phyloP scores from a whole-genome alignment of 2,329 filamentous ascomycete genomes.

The Lachnellula subtilissima region DNA sequence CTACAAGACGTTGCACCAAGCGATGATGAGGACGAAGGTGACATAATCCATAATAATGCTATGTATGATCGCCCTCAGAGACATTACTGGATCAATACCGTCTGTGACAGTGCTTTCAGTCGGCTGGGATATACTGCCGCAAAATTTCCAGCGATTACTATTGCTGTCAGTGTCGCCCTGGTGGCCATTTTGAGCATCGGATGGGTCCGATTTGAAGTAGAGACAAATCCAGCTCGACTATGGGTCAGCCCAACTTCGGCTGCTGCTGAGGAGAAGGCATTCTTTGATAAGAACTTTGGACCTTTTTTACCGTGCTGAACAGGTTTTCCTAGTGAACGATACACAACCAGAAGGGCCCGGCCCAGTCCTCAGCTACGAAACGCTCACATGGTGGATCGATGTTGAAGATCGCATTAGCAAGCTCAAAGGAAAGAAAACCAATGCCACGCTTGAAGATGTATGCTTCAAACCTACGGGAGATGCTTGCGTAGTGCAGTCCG shows the following conservation, averaged over 20 bases:
- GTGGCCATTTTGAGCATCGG: constrained; percentile 78
- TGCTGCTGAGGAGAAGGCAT: constrained; percentile 87
- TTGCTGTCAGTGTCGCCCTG: constrained; percentile 66
- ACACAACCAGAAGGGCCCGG: constrained; percentile 58
- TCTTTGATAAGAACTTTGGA: constrained; percentile 90
- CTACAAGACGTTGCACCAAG: constrained; percentile 79
- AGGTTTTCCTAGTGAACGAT: constrained; percentile 91
- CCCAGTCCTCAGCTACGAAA: constrained; percentile 84
- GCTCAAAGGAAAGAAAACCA: constrained; percentile 65
- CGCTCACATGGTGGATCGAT: constrained; percentile 87
- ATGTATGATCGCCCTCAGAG: constrained; percentile 74
- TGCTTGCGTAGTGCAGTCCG: constrained; percentile 86
- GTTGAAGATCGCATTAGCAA: constrained; percentile 73
- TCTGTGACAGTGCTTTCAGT: constrained; percentile 76
- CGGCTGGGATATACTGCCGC: constrained; percentile 76
- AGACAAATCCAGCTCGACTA: constrained; percentile 81
- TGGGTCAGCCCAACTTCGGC: constrained; percentile 96
- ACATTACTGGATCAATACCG: constrained; percentile 78
- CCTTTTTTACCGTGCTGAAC: constrained; percentile 95
- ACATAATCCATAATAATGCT: constrained; percentile 70
- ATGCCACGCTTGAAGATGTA: constrained; percentile 71
- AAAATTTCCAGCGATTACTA: constrained; percentile 78
- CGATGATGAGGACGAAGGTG: constrained; percentile 91
- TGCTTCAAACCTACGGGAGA: constrained; percentile 91
- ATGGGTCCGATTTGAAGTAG: constrained; percentile 84